Percentiles rank a stretch among this genome's conserved stretches.
Evolutionary conservation across 345 rosid genomes (phyloP).

Genomic region (Brassica carinata): DNA sequence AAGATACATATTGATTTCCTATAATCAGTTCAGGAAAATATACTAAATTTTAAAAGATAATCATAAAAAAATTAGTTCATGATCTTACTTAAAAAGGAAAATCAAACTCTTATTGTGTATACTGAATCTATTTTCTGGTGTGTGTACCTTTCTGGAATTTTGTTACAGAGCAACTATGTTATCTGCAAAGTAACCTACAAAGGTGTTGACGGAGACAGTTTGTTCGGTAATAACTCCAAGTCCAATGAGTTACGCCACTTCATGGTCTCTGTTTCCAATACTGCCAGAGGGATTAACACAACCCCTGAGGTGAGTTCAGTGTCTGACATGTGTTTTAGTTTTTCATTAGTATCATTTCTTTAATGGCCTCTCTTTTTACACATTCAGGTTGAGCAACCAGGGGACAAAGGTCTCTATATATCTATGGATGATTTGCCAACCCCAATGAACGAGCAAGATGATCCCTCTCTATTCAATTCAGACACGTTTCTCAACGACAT

Average conservation of each 20-base stretch:
- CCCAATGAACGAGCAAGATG: neutral
- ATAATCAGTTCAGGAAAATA: no score
- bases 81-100: no score
- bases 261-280: neutral
- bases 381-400: neutral
- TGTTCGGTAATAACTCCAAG: neutral
- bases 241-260: slow-evolving; percentile 4
- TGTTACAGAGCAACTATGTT: slow-evolving; percentile 16
- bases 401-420: neutral
- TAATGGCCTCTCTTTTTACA: neutral
- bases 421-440: neutral
- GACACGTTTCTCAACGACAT: neutral
- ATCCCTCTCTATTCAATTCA: neutral
- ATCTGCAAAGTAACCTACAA: slow-evolving; percentile 30
- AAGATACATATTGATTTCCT: no score
- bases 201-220: slow-evolving; percentile 1
- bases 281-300: neutral
- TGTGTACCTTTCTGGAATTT: neutral
- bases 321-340: neutral
- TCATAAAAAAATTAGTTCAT: no score
- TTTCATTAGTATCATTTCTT: neutral
- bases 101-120: no score
- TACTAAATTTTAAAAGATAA: no score
- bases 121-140: neutral
- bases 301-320: slow-evolving; percentile 3